Evolutionary conservation across 768 basidiomycete genomes (phyloP), one percentile per base, ranked within the genome.

Genomic region (Lyophyllum decastes): DNA sequence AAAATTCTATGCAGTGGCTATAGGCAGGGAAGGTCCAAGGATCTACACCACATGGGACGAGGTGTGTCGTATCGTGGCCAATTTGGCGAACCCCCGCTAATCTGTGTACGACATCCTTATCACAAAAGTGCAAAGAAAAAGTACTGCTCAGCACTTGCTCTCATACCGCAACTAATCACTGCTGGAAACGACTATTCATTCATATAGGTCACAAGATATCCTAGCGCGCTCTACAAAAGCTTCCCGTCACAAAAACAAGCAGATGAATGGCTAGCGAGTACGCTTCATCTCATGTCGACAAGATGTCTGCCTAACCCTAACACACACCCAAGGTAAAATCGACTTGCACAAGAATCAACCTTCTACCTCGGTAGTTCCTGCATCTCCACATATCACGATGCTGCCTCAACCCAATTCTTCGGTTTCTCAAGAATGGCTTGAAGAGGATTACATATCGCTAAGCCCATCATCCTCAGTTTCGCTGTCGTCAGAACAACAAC

Each of bases 21-120:
- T 77, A 38, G 88, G 88, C 2, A 73, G 84, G 25, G 73, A 81
- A 57, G 88, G 85, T 1, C 80, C 83, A 0, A 78, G 73, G 35
- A 79, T 90, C 16, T 89, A 86, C 49, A 64, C 68, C 0, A 77
- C 73, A 14, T 89, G 88, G 88, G 76, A 81, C 24, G 82, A 87
- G 73, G 88, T 84, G 61, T 56, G 9, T 14, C 8, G 16, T 8
- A n/a, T 33, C 24, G 24, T 24, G 14, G 16, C 52, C 30, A 10
- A 30, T 30, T 30, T n/a, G n/a, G n/a, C n/a, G 30, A 30, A 10
- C 30, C 30, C 10, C 30, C 5, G 30, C 30, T 30, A 10, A 30
- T 30, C 30, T 10, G n/a, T n/a, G n/a, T n/a, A 30, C 30, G 30
- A 30, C 30, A 30, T 10, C 5, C 16, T 6, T 45, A 11, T 34